Evolutionary conservation across 192 early-diverging fungal genomes (phyloP), one percentile per base, ranked within the genome.

Genomic region (Phlyctochytrium planicorne): DNA sequence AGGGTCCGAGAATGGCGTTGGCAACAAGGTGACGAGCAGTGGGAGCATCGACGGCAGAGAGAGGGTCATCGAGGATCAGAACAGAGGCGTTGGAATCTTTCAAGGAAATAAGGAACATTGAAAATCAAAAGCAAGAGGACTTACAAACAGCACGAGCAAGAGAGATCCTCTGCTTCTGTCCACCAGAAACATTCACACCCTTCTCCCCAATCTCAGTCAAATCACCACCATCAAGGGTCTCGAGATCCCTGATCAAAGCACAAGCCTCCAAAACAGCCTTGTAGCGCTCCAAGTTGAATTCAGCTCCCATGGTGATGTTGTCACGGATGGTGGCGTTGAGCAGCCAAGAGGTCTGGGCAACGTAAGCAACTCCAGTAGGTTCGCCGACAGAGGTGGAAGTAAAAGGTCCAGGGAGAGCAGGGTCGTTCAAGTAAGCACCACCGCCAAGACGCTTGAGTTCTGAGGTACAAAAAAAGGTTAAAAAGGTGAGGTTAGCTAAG

Each of bases 21-120:
- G 87, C 81, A 52, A 91, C 84, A 23, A 98, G 80, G 66, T 93
- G 91, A 53, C 89, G 88, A 27, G 90, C 94, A 1, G 96, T 98
- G 59, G 94, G 95, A 0, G 93, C 88, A 73, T 98, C 96, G 0
- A 96, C 94, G 16, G 95, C 95, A 29, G 90, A 92, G 14, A 94
- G 78, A 20, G 84, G 84, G 62, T 94, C 93, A 60, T 94, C 93
- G 33, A 93, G 67, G 10, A 94, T 61, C 57, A 91, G 69, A 0
- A 92, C 89, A 55, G 84, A 78, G 3, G 84, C 80, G 16, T 86
- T 75, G 2, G 83, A 79, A 62, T 92, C 40, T 31, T 14, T n/a
- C 10, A 50, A 50, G 12, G 40, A 50, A 50, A 10, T 10, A 14
- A n/a, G n/a, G 12, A 50, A n/a, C 40, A 50, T 50, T 10, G 40